Base-by-base conservation (phyloP, 768 basidiomycete genomes). In the Leccinum pellstonianum region DNA sequence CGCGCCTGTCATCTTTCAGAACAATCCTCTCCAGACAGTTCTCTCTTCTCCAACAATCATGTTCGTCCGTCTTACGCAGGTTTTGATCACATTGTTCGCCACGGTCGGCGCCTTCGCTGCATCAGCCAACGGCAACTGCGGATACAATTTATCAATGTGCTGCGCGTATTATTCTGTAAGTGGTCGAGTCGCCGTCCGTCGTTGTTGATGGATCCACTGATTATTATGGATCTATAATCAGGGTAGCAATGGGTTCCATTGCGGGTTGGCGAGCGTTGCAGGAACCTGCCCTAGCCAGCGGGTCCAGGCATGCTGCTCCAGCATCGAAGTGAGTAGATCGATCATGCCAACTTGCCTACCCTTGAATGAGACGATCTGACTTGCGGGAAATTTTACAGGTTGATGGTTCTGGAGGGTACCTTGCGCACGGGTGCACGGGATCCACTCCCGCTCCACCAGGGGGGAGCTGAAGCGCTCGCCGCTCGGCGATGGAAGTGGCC, bases 31-130 rank as follows among this genome's bases (percentile, higher is more conserved):
- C 23, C 23, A 27, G 27, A 27, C 27, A 27, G 27, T 27, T 27
- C 27, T 27, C 4, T 35, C 33, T 27, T 19, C 19, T 19, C 49
- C 5, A 6, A 14, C 33, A 12, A 35, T 2, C 21, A 23, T 63
- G 62, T 58, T 63, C 8, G 17, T n/a, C 46, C 62, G 48, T 47
- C 37, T 57, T 33, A 38, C 41, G 11, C 49, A 47, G 14, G 9
- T 62, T 35, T 33, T 51, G 8, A 17, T 62, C 14, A 33, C 35
- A 6, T 27, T 63, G 2, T 25, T 55, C 7, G 41, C 17, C 10
- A n/a, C 55, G 17, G 10, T 7, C 5, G n/a, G 55, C 5, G n/a
- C 23, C 11, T 48, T 46, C 29, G 49, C 37, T 17, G 21, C 19
- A 19, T 0, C 47, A 27, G 27, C 27, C 7, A 27, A 27, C 15